phyloP scores from a whole-genome alignment of 2,329 filamentous ascomycete genomes.

The Verticillium nubilum region DNA sequence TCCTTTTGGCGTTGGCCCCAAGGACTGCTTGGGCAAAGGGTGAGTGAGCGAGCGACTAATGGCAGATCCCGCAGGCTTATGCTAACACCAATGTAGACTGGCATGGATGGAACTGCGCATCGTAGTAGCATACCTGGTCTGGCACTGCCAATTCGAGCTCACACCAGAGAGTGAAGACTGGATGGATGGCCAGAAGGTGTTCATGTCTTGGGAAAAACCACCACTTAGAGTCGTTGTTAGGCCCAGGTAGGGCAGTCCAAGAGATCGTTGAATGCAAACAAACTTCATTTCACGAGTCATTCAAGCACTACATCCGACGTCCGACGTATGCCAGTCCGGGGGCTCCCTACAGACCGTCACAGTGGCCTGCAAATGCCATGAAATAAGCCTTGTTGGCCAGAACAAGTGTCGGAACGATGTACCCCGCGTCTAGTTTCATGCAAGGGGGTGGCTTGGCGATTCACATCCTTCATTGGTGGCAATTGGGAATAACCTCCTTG shows the following conservation, averaged over 20 bases:
- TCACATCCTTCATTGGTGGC: background rate
- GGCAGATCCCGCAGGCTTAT: background rate
- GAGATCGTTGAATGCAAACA: no score
- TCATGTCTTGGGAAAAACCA: slow-evolving; percentile 30
- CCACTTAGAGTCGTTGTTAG: slow-evolving; percentile 6
- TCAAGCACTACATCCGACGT: background rate
- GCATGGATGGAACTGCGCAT: slow-evolving; percentile 45
- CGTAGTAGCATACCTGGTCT: slow-evolving; percentile 40
- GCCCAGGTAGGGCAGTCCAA: background rate
- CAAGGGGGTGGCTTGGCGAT: background rate
- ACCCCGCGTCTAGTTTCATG: background rate
- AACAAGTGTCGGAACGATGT: background rate
- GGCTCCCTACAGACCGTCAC: background rate
- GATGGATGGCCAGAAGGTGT: slow-evolving; percentile 31
- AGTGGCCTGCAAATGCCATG: background rate
- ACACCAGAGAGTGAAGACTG: slow-evolving; percentile 27
- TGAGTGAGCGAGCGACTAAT: slow-evolving; percentile 33
- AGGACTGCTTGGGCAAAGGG: slow-evolving; percentile 7
- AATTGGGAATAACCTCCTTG: background rate
- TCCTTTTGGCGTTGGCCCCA: slow-evolving; percentile 6
- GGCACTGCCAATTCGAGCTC: slow-evolving; percentile 41
- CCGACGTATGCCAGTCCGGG: background rate
- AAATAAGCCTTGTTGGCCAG: background rate
- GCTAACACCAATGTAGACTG: slow-evolving; percentile 24
- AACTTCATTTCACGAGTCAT: background rate